phyloP scores from a whole-genome alignment of 2,329 filamentous ascomycete genomes.

The Thielaviopsis cerberus region DNA sequence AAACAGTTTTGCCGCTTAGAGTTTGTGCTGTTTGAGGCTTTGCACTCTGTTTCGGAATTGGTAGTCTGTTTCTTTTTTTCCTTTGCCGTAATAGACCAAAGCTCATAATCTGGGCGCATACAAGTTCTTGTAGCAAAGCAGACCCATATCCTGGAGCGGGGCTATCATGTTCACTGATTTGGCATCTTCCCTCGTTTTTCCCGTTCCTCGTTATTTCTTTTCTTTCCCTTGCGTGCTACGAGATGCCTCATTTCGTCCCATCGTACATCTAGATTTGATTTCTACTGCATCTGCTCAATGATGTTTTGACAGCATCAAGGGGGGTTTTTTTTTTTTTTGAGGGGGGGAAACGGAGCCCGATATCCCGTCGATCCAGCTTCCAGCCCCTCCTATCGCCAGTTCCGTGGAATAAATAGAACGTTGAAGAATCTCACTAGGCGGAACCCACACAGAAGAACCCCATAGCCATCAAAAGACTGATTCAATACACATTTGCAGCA shows the following conservation, averaged over 20 bases:
- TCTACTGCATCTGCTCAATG: too few species aligned
- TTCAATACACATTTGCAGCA: not conserved
- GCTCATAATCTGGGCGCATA: not conserved
- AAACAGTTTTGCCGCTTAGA: not conserved
- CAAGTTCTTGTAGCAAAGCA: not conserved
- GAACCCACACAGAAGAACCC: too few species aligned
- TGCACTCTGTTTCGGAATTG: not conserved
- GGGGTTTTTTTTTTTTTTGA: not conserved
- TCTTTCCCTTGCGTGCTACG: not conserved
- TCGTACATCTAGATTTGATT: not conserved
- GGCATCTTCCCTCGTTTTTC: not conserved
- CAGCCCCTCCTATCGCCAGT: not conserved
- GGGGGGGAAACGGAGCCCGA: too few species aligned
- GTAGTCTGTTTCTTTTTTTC: not conserved
- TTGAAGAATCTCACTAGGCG: not conserved
- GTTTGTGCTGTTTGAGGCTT: not conserved
- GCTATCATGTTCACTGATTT: not conserved
- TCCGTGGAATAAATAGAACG: not conserved
- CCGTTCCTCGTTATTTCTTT: not conserved
- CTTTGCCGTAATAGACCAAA: not conserved
- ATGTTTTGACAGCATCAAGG: too few species aligned
- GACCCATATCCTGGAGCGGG: not conserved
- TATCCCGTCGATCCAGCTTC: not conserved
- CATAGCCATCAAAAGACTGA: too few species aligned
- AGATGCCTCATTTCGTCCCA: not conserved